A percentile compares a stretch with the other conserved stretches of the same genome.
phyloP scores from a whole-genome alignment of 352 stramenopile species.

The Phytopythium kandeliae region DNA sequence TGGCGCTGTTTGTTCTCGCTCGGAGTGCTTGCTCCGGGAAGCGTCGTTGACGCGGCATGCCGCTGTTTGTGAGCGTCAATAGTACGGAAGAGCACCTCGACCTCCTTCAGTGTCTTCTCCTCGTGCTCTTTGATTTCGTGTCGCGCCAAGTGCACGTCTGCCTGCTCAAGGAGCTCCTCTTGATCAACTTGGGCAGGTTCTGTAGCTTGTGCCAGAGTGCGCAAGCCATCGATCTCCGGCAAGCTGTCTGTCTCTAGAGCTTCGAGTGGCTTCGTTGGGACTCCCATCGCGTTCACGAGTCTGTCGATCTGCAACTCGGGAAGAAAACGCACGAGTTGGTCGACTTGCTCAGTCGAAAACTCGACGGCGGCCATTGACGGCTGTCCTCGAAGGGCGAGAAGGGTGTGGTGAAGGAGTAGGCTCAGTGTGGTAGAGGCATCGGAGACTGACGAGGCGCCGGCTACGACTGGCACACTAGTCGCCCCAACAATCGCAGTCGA shows the following conservation, averaged over 20 bases:
- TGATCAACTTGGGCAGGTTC: slow-evolving; percentile 7
- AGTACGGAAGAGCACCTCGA: slow-evolving; percentile 32
- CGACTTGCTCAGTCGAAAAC: slow-evolving; percentile 24
- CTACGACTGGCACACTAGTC: not conserved
- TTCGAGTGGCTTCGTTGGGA: not conserved
- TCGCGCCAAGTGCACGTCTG: slow-evolving; percentile 12
- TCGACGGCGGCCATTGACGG: not conserved
- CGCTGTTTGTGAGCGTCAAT: slow-evolving; percentile 20
- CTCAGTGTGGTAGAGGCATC: not conserved
- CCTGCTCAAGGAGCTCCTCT: slow-evolving; percentile 11
- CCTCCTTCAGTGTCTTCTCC: slow-evolving; percentile 40
- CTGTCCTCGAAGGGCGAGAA: slow-evolving; percentile 6
- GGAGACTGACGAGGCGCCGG: not conserved
- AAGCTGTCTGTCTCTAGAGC: not conserved
- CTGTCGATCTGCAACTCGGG: slow-evolving; percentile 15
- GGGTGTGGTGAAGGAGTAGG: not conserved
- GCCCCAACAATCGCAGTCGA: not conserved
- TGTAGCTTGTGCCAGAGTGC: not conserved
- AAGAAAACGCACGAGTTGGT: slow-evolving; percentile 26
- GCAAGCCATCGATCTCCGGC: not conserved
- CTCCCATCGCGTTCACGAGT: not conserved
- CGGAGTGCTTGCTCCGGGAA: not conserved
- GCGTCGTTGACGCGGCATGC: not conserved
- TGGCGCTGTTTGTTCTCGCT: not conserved
- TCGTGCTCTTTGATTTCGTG: slow-evolving; percentile 36